Evolutionary conservation across 2,329 filamentous ascomycete genomes (phyloP).

Genomic region (Apiospora marii): DNA sequence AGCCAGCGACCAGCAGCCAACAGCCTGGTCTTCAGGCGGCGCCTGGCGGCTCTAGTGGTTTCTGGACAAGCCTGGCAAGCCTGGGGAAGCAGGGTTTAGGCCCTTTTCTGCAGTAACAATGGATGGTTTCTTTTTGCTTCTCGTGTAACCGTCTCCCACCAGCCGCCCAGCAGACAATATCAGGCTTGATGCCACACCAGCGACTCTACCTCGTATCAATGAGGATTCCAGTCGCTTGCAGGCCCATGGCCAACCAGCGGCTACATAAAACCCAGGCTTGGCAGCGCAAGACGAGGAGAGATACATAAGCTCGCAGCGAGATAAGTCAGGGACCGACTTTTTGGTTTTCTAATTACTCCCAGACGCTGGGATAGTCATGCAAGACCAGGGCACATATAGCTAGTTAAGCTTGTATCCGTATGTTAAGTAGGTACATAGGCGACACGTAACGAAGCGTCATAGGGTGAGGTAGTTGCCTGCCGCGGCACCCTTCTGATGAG

Average conservation of each 20-base stretch:
- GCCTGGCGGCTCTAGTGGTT: background rate
- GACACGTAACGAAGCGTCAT: background rate
- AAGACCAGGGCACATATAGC: background rate
- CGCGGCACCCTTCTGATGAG: background rate
- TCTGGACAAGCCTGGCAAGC: background rate
- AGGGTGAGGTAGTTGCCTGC: background rate
- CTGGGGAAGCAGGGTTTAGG: background rate
- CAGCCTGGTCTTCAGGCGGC: background rate
- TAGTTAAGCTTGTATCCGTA: background rate
- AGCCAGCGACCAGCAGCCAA: no score
- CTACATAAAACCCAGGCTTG: background rate
- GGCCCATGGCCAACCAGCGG: background rate
- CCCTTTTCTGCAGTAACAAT: background rate
- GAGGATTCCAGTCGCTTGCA: background rate
- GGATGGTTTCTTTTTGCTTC: no score
- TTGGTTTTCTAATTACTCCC: background rate
- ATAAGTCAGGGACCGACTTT: background rate
- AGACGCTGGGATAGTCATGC: background rate
- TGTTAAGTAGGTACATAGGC: background rate
- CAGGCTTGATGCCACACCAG: constrained; percentile 8
- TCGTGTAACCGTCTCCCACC: background rate
- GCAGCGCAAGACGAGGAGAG: background rate
- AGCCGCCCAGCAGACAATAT: background rate
- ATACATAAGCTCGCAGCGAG: background rate
- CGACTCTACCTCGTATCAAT: constrained; percentile 6